Evolutionary conservation across 805 yeast species (phyloP).

Genomic region (Hanseniaspora lachancei): DNA sequence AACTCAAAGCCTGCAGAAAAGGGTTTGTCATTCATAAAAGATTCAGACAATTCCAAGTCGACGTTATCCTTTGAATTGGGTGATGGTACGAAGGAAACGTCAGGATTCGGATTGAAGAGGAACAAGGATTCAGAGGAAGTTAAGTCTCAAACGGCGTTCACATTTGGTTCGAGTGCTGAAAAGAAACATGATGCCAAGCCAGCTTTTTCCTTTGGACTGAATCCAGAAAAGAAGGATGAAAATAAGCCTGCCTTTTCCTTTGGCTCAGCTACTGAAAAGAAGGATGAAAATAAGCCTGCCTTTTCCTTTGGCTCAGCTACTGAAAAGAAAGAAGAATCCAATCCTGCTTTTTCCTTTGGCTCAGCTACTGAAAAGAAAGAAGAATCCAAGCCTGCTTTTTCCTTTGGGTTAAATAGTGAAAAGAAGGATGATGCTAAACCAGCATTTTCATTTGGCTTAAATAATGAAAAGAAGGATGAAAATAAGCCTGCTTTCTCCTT

Average conservation of each 20-base stretch:
- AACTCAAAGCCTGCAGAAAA: background rate
- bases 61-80: too few relatives aligned
- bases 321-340: background rate
- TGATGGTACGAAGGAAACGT: background rate
- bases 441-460: constrained; percentile 1
- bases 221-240: background rate
- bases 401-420: constrained; percentile 11
- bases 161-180: background rate
- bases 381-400: constrained; percentile 14
- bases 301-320: background rate
- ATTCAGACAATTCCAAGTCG: background rate
- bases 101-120: background rate
- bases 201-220: background rate
- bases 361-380: background rate
- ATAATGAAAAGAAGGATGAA: background rate
- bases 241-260: constrained; percentile 7
- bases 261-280: constrained; percentile 5
- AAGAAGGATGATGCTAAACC: background rate
- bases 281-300: background rate
- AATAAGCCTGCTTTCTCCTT: background rate
- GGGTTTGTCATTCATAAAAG: background rate
- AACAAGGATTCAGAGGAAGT: background rate
- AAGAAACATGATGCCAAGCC: background rate
- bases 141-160: constrained; percentile 6
- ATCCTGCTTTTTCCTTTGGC: constrained; percentile 11